A percentile compares a stretch with the other conserved stretches of the same genome.
Conservation (phyloP, 2,329 filamentous ascomycete genomes). For the Botryotinia narcissicola region DNA sequence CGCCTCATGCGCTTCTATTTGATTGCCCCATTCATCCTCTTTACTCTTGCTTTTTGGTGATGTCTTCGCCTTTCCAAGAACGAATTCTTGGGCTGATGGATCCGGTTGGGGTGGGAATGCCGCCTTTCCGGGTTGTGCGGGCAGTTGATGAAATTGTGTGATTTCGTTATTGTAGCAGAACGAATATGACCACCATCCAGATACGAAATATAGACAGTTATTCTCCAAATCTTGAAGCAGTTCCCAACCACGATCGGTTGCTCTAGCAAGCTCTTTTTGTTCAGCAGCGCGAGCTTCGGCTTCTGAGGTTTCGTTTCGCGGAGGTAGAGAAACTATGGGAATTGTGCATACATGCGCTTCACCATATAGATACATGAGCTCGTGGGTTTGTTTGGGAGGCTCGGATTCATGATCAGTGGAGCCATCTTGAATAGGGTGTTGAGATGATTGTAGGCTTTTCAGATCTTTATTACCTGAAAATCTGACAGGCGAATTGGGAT, state of each 20-base stretch:
- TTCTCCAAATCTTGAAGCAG: constrained; percentile 65
- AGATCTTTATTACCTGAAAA: constrained; percentile 11
- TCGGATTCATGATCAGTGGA: constrained; percentile 27
- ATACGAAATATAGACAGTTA: constrained; percentile 67
- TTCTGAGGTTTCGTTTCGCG: constrained; percentile 49
- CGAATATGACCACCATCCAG: constrained; percentile 74
- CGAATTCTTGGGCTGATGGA: constrained; percentile 58
- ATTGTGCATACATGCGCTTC: constrained; percentile 65
- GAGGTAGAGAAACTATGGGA: constrained; percentile 51
- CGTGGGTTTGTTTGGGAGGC: constrained; percentile 45
- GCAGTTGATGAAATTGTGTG: constrained; percentile 69
- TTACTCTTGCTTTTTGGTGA: constrained; percentile 35
- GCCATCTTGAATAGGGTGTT: constrained; percentile 18
- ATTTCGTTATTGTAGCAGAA: constrained; percentile 72
- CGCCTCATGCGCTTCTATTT: constrained; percentile 31
- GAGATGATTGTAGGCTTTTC: constrained; percentile 31
- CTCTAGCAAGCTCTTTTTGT: constrained; percentile 64
- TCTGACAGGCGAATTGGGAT: constrained; percentile 29
- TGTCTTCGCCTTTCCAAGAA: constrained; percentile 56
- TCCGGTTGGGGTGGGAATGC: constrained; percentile 66
- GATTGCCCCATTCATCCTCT: constrained; percentile 38
- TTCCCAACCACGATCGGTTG: constrained; percentile 66
- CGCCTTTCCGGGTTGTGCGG: constrained; percentile 58
- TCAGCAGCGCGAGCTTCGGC: constrained; percentile 55
- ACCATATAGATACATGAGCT: constrained; percentile 57